Evolutionary conservation across 75 land plant species (phyloP), one percentile per base, ranked within the genome.

Genomic region (Cupressus sempervirens): DNA sequence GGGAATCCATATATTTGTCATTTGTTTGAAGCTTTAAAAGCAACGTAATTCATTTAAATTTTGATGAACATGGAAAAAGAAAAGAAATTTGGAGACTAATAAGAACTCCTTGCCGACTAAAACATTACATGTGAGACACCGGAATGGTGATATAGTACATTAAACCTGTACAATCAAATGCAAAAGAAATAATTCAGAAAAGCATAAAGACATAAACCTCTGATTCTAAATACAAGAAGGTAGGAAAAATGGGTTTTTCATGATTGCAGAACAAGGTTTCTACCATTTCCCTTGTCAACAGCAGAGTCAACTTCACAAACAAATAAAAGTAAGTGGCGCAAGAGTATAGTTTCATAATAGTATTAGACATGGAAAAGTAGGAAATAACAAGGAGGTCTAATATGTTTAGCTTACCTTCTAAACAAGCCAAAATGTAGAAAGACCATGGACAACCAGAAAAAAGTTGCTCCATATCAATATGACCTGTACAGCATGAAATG

Each of bases 391-490:
- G 16, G 7, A 30, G 4, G 43, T 76, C 41, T 74, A 36, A 34
- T 34, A 40, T 77, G 80, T 79, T 43, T 79, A 79, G 50, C n/a
- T 79, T 79, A 26, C 81, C 50, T 79, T 43, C 45, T 43, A 43
- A 79, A 0, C 50, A 79, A 46, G 48, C 81, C 46, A 40, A 41
- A 38, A 20, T 20, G 23, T 20, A 35, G 6, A 1, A 18, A 38
- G 18, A 75, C 77, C 5, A 36, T 38, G 1, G 77, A 76, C 20
- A 40, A 26, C 41, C 41, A 38, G 9, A 38, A 36, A 76, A 76
- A 76, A 14, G 62, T 73, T 73, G 43, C 80, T 40, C 80, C 80
- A 38, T 26, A 40, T 76, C 26, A 43, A 40, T 6, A 40, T 40
- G 41, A 8, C 45, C 81, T 43, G 48, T 43, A 79, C 81, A 45